A percentile compares a stretch with the other conserved stretches of the same genome.
These are phyloP conservation scores for Lactifluus subvellereus DNA, from an alignment of 768 basidiomycete genomes.

Conservation along the genomic window DNA sequence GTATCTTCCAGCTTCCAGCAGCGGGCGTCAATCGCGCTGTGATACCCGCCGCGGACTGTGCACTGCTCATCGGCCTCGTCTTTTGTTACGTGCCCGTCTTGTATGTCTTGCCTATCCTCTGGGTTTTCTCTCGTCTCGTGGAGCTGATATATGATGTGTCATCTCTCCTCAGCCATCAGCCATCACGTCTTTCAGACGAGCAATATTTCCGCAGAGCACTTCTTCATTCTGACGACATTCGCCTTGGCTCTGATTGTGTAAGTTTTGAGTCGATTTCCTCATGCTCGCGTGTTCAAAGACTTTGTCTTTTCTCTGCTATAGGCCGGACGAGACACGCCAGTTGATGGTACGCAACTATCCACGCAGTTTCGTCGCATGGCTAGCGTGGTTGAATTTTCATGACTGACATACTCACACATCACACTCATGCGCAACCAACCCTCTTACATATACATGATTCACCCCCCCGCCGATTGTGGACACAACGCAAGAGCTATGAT, in stretches of 20 bases:
- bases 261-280: not conserved
- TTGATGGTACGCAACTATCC: slow-evolving; percentile 18
- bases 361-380: slow-evolving; percentile 12
- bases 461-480: too few relatives aligned
- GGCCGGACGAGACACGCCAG: slow-evolving; percentile 23
- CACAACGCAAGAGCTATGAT: too few relatives aligned
- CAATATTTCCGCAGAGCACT: slow-evolving; percentile 39
- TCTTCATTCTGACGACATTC: slow-evolving; percentile 49
- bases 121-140: not conserved
- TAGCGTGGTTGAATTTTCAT: slow-evolving; percentile 16
- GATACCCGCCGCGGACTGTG: slow-evolving; percentile 41
- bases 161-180: slow-evolving; percentile 8
- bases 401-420: not conserved
- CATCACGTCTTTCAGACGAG: slow-evolving; percentile 48
- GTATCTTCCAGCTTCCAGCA: slow-evolving; percentile 53
- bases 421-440: not conserved
- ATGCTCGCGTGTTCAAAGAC: not conserved
- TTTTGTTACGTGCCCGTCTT: slow-evolving; percentile 41
- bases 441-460: not conserved
- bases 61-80: slow-evolving; percentile 41
- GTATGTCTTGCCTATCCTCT: slow-evolving; percentile 4
- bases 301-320: not conserved
- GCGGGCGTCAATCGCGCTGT: slow-evolving; percentile 38
- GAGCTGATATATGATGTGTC: not conserved
- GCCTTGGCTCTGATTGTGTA: slow-evolving; percentile 29